Percentiles rank a stretch among this genome's conserved stretches.
These are phyloP conservation scores for Blastosporella zonata DNA, from an alignment of 1,284 basidiomycete genomes.

Conservation along the genomic window DNA sequence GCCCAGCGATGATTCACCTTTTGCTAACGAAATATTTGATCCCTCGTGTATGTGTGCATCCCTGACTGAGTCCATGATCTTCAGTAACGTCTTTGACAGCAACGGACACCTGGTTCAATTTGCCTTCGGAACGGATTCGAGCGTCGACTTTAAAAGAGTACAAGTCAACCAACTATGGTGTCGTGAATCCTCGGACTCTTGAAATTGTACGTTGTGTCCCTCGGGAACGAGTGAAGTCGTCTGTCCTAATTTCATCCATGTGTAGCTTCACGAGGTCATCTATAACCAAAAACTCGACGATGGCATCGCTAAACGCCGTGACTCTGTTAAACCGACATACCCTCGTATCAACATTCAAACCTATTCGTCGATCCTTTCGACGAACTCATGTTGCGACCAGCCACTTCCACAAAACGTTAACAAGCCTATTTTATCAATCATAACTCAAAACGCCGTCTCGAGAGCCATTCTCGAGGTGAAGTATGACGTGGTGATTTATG, in stretches of 20 bases:
- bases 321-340: slow-evolving; percentile 16
- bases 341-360: slow-evolving; percentile 38
- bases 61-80: background rate
- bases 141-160: slow-evolving; percentile 42
- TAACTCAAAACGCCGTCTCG: slow-evolving; percentile 37
- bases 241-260: background rate
- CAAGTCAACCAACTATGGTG: slow-evolving; percentile 54
- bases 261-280: slow-evolving; percentile 49
- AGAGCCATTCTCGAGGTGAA: slow-evolving; percentile 29
- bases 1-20: slow-evolving; percentile 56
- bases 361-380: slow-evolving; percentile 38
- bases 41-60: slow-evolving; percentile 39
- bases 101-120: slow-evolving; percentile 38
- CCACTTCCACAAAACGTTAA: background rate
- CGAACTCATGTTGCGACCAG: slow-evolving; percentile 22
- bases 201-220: slow-evolving; percentile 32
- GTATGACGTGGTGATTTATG: slow-evolving; percentile 55
- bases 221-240: background rate
- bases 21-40: slow-evolving; percentile 60
- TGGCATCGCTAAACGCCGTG: slow-evolving; percentile 35
- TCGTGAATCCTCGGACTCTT: slow-evolving; percentile 49
- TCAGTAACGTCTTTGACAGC: slow-evolving; percentile 26
- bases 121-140: slow-evolving; percentile 36
- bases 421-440: slow-evolving; percentile 29
- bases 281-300: slow-evolving; percentile 54